phyloP scores from a whole-genome alignment of 2,329 filamentous ascomycete species.

The Colletotrichum sansevieriae region DNA sequence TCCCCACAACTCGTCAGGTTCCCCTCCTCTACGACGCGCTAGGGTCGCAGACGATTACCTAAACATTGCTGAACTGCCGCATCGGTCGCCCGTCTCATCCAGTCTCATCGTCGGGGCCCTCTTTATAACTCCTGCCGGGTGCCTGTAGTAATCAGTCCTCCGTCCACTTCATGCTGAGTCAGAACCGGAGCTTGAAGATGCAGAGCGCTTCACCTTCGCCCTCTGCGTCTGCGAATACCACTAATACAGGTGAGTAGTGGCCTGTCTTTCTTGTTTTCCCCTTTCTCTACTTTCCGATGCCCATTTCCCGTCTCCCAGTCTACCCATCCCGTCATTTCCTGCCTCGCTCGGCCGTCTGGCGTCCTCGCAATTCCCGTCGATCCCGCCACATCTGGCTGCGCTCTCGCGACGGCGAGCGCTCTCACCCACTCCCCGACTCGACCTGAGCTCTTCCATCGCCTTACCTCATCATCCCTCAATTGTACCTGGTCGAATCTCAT shows the following conservation, averaged over 20 bases:
- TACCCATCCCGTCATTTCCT: constrained; percentile 10
- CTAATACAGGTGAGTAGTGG: constrained; percentile 40
- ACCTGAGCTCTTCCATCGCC: constrained; percentile 20
- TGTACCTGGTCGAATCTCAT: constrained; percentile 20
- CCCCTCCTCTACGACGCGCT: constrained; percentile 41
- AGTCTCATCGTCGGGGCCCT: constrained; percentile 40
- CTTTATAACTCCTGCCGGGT: constrained; percentile 40
- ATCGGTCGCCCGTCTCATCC: constrained; percentile 39
- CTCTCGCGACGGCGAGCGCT: constrained; percentile 11
- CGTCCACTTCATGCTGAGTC: constrained; percentile 43
- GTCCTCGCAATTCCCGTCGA: constrained; percentile 17
- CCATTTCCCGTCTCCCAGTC: constrained; percentile 17
- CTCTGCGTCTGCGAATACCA: constrained; percentile 41
- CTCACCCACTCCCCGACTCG: constrained; percentile 10
- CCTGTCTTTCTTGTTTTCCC: constrained; percentile 25
- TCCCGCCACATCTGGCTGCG: constrained; percentile 21
- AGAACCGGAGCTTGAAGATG: constrained; percentile 43
- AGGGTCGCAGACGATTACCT: constrained; percentile 41
- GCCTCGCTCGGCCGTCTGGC: constrained; percentile 11
- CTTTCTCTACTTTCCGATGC: constrained; percentile 19
- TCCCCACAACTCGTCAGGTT: constrained; percentile 39
- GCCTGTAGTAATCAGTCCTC: constrained; percentile 43
- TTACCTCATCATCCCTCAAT: constrained; percentile 34
- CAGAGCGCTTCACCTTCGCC: constrained; percentile 41
- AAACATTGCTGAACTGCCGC: constrained; percentile 41